Conservation (phyloP, 129 eudicot genomes). For the Dittrichia graveolens region DNA sequence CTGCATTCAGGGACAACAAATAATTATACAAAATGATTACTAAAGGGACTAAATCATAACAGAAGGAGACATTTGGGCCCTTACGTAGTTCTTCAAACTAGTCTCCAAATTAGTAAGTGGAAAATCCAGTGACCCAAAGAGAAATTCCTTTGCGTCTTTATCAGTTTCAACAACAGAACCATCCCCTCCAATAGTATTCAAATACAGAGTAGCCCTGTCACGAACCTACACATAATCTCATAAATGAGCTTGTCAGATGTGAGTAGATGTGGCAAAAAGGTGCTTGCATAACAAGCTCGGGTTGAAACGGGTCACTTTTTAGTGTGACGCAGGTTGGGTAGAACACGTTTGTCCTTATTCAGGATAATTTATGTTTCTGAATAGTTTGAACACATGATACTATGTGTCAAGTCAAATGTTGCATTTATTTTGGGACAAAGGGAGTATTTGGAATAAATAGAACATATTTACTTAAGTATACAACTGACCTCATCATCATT, state of each 20-base stretch:
- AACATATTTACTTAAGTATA: not conserved
- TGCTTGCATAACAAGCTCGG: too few species aligned
- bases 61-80: slow-evolving; percentile 23
- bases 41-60: not conserved
- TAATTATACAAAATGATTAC: slow-evolving; percentile 2
- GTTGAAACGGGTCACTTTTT: slow-evolving; percentile 2
- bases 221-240: slow-evolving; percentile 66
- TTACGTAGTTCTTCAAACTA: slow-evolving; percentile 86
- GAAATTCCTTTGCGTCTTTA: slow-evolving; percentile 73
- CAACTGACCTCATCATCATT: slow-evolving; percentile 94
- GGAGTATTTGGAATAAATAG: not conserved
- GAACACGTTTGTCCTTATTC: not conserved
- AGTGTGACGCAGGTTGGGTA: not conserved
- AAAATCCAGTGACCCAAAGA: slow-evolving; percentile 81
- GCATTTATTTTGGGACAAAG: not conserved
- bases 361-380: too few species aligned
- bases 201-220: slow-evolving; percentile 91
- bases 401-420: not conserved
- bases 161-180: slow-evolving; percentile 90
- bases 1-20: slow-evolving; percentile 39
- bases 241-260: too few species aligned
- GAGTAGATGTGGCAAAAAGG: too few species aligned
- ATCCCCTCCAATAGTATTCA: slow-evolving; percentile 88
- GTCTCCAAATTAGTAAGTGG: slow-evolving; percentile 85
- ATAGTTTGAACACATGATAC: too few species aligned